Evolutionary conservation across 1,139 yeast genomes (phyloP).

Genomic region (Hemisphaericaspora xylofermentans): DNA sequence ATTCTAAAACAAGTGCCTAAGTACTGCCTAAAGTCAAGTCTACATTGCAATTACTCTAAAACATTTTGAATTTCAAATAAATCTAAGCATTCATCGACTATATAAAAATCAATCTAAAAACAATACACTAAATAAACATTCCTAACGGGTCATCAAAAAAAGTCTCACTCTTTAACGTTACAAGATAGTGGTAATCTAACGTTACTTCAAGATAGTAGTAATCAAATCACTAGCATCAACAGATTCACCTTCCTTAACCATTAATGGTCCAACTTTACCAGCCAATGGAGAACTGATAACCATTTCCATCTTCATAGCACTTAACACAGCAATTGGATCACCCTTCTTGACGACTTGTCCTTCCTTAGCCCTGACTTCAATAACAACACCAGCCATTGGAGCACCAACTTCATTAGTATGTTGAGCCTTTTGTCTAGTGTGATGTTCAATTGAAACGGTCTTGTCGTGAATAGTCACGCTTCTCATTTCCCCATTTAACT

Average conservation of each 20-base stretch:
- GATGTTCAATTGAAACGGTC: conserved; percentile 77
- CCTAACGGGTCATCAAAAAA: background rate
- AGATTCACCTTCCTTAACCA: conserved; percentile 86
- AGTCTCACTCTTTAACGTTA: background rate
- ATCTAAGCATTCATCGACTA: no score
- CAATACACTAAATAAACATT: background rate
- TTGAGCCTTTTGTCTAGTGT: conserved; percentile 89
- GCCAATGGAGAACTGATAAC: conserved; percentile 88
- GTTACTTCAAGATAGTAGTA: conserved; percentile 33
- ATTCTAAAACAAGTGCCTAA: no score
- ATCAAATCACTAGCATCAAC: conserved; percentile 91
- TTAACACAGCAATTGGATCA: conserved; percentile 88
- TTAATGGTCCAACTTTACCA: conserved; percentile 77
- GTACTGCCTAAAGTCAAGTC: no score
- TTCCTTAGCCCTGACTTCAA: conserved; percentile 86
- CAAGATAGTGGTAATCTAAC: background rate
- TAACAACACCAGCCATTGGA: conserved; percentile 99
- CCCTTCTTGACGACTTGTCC: conserved; percentile 94
- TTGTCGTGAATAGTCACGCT: conserved; percentile 90
- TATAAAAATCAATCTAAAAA: background rate
- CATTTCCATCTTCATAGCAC: conserved; percentile 99
- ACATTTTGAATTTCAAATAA: no score
- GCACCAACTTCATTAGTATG: conserved; percentile 95
- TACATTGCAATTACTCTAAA: no score
- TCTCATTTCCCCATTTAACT: conserved; percentile 97